A percentile compares a stretch with the other conserved stretches of the same genome.
phyloP scores from a whole-genome alignment of 176 grass and related monocot species.

The Oryza coarctata region DNA sequence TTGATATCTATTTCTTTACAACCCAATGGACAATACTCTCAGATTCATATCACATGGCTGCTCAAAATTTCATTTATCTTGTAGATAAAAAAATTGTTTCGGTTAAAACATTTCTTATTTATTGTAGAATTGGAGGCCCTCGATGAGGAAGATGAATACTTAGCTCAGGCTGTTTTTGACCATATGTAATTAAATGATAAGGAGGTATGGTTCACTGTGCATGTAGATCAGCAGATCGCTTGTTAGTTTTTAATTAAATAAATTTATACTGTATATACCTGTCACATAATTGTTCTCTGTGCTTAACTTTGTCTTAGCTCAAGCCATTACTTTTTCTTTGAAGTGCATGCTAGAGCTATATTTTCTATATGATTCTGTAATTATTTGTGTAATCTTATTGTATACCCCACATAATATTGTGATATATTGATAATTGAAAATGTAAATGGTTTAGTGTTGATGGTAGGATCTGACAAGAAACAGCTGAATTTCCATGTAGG shows the following conservation, averaged over 20 bases:
- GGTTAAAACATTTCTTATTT: slow-evolving; percentile 19
- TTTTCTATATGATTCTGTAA: slow-evolving; percentile 9
- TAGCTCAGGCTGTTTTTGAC: slow-evolving; percentile 73
- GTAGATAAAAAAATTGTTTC: background rate
- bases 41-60: background rate
- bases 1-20: background rate
- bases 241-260: background rate
- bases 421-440: background rate
- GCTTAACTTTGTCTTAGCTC: background rate
- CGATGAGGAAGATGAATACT: slow-evolving; percentile 92
- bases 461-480: background rate
- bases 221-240: slow-evolving; percentile 1
- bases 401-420: too few species aligned
- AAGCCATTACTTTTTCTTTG: slow-evolving; percentile 6
- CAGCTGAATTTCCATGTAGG: background rate
- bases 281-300: background rate
- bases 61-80: background rate
- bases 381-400: background rate
- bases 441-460: background rate
- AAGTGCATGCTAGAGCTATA: background rate
- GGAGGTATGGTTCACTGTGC: slow-evolving; percentile 42
- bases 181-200: slow-evolving; percentile 86
- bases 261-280: background rate
- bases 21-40: background rate
- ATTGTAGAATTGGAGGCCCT: slow-evolving; percentile 77